phyloP scores from a whole-genome alignment of 106 monocot species.

The Agapanthus africanus region DNA sequence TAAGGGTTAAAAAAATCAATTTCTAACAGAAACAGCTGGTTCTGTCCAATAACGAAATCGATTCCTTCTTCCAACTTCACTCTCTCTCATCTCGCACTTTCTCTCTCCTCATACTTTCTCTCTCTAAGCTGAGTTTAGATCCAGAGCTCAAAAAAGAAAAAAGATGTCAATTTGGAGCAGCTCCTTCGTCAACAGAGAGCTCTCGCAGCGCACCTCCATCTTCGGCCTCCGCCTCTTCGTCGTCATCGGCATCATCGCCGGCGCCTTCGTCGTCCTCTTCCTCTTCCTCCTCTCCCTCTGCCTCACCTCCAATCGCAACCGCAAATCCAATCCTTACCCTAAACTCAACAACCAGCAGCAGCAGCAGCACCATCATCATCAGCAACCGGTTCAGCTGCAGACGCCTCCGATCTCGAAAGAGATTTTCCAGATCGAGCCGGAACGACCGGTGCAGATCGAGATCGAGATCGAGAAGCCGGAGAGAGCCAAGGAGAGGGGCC shows the following conservation, averaged over 20 bases:
- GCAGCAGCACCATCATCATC: neutral
- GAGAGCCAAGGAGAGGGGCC: conserved; percentile 30
- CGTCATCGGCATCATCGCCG: conserved; percentile 20
- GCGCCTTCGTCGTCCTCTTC: conserved; percentile 21
- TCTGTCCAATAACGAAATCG: too few relatives aligned
- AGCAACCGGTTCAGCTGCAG: conserved; percentile 3
- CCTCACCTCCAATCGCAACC: neutral
- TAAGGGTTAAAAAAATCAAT: too few relatives aligned
- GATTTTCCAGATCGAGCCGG: conserved; percentile 17
- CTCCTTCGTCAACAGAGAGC: conserved; percentile 10
- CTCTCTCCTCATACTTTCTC: too few relatives aligned
- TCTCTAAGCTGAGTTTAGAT: too few relatives aligned
- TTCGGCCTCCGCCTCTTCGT: conserved; percentile 25
- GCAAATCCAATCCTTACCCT: neutral
- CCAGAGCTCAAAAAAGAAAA: too few relatives aligned
- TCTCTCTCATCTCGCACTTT: too few relatives aligned
- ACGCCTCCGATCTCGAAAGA: neutral
- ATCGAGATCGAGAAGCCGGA: conserved; percentile 11
- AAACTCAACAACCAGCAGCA: conserved; percentile 16
- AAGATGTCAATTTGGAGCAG: conserved; percentile 18
- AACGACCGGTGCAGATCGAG: neutral
- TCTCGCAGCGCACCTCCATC: conserved; percentile 19
- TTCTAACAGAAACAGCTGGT: too few relatives aligned
- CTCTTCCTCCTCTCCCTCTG: conserved; percentile 21
- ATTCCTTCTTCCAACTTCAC: too few relatives aligned